These are phyloP conservation scores for Sindora glabra DNA, from an alignment of 306 rosid genomes.

Conservation along the genomic window DNA sequence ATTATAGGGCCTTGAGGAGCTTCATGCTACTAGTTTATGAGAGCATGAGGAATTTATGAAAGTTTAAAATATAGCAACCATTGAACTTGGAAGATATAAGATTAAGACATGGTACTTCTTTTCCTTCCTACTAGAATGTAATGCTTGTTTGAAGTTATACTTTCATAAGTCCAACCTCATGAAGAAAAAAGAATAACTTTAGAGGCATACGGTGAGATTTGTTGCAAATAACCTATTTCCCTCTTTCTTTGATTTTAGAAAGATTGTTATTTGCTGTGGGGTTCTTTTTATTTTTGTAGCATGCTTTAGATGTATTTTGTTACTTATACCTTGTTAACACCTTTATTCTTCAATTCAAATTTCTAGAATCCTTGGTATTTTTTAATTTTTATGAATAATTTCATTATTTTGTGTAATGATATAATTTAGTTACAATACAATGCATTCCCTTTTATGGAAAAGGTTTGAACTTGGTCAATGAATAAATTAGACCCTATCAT, in stretches of 20 bases:
- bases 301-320: no score
- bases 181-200: constrained; percentile 99
- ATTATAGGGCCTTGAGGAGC: constrained; percentile 95
- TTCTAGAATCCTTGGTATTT: no score
- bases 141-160: constrained; percentile 78
- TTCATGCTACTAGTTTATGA: constrained; percentile 98
- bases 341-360: no score
- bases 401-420: no score
- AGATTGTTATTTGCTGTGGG: background rate
- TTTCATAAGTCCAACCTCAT: constrained; percentile 97
- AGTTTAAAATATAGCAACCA: constrained; percentile 96
- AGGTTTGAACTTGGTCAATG: no score
- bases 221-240: constrained; percentile 10
- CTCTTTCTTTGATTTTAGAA: constrained; percentile 8
- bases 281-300: no score
- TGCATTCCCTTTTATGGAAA: no score
- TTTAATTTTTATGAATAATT: no score
- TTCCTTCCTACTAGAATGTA: constrained; percentile 94
- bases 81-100: constrained; percentile 98
- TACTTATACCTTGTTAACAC: no score
- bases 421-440: no score
- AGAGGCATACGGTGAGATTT: constrained; percentile 97
- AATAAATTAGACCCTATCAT: no score
- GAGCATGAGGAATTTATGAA: constrained; percentile 98
- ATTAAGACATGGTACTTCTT: constrained; percentile 99